Conservation (phyloP, 2,329 filamentous ascomycete genomes). For the Ceratocystis diversiconidia region DNA sequence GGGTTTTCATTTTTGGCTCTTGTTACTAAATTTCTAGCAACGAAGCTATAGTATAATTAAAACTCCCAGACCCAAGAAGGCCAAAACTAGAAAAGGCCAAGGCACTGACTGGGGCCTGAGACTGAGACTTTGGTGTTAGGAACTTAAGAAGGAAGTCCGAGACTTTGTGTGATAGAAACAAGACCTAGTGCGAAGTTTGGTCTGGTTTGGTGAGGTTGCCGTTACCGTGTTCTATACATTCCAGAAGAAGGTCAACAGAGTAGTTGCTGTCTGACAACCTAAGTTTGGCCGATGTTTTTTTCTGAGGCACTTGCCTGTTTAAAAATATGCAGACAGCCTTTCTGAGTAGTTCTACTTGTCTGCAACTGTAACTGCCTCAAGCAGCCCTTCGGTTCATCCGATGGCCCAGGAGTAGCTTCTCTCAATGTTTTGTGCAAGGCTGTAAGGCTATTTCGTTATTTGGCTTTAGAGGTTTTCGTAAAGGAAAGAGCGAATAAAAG, state of each 20-base stretch:
- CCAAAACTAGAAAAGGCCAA: neutral
- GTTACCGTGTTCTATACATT: neutral
- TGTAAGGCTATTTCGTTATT: neutral
- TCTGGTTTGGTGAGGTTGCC: neutral
- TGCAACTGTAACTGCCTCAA: neutral
- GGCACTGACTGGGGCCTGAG: neutral
- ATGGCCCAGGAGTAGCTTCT: neutral
- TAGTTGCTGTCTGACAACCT: neutral
- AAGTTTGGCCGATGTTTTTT: neutral
- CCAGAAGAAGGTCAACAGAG: neutral
- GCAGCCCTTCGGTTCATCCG: neutral
- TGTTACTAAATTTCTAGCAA: neutral
- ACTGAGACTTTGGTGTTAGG: neutral
- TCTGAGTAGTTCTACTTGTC: neutral
- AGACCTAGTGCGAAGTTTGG: neutral
- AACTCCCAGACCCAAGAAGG: neutral
- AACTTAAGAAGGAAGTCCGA: neutral
- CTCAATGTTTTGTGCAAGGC: neutral
- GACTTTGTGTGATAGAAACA: neutral
- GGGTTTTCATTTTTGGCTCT: neutral
- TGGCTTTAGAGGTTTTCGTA: neutral
- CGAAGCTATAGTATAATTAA: neutral
- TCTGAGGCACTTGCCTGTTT: neutral
- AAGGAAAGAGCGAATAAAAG: conserved; percentile 1
- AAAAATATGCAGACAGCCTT: conserved; percentile 3